Evolutionary conservation across 169 alveolate genomes (phyloP), one percentile per base, ranked within the genome.

Genomic region (Eimeria praecox): DNA sequence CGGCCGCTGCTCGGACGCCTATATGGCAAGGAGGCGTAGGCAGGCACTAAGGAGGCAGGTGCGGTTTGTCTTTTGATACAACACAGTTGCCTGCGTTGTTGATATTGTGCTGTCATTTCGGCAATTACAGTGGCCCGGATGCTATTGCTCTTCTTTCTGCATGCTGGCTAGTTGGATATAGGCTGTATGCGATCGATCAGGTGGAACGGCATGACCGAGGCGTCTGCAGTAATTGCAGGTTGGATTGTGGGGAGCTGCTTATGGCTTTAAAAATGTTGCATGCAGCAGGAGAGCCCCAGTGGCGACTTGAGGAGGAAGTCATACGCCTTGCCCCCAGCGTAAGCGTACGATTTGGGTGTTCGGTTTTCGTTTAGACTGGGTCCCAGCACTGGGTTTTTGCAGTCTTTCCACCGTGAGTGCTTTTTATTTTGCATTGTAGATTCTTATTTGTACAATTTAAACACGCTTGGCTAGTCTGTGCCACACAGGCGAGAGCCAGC

Each of bases 271-370:
- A 59, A 86, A 56, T 86, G 82, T 40, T 86, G 93, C 93, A 86
- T 62, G 82, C 93, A 86, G 93, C 93, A 62, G 93, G 93, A 16
- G 78, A 86, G 44, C 93, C 93, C 40, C 93, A 86, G 93, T 86
- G 93, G 93, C 77, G 93, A 42, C 59, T 86, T 38, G 93, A 86
- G 80, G 93, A 86, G 44, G 93, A 86, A 62, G 56, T 86, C 10
- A 62, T 22, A 9, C 93, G 93, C 33, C 82, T 54, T 38, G 93
- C 93, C 40, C 93, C 93, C 93, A 86, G 93, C 82, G 93, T 86
- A 46, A 86, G 93, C 20, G 38, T 16, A 27, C 12, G 66, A 46
- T 1, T n/a, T 82, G 46, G 62, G 1, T 33, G 80, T 35, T 2
- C n/a, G 44, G 24, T 33, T 30, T 35, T 30, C 10, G 44, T 30